Evolutionary conservation across 2,329 filamentous ascomycete species (phyloP), one percentile per base, ranked within the genome.

Genomic region (Kalmusia sp.): DNA sequence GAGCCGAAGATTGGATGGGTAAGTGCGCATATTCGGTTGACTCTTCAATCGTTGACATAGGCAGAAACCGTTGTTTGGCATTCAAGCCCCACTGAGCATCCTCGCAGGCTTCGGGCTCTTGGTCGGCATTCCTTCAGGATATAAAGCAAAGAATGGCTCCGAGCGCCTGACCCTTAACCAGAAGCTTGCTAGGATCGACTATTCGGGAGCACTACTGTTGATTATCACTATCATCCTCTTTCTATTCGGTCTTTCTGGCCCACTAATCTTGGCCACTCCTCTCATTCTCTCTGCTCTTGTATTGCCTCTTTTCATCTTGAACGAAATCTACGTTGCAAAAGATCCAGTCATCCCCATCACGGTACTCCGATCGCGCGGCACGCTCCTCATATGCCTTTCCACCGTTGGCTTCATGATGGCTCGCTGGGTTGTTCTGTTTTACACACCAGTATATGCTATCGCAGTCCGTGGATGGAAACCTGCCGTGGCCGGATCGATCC

Each of bases 361-460:
- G 1, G 81, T 95, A 1, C 82, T 96, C 24, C 83, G 80, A 46
- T 91, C 87, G 9, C 84, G 88, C 24, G 88, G 87, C 25, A 85
- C 90, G 1, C 77, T 93, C 3, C 75, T 93, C 19, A 89, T 89
- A 1, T 93, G 91, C 67, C 66, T 93, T 19, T 83, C 87, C 1
- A 90, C 92, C 44, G 81, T 93, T 0, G 87, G 88, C 17, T 83
- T 92, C 70, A 93, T 96, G 90, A 87, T 90, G 68, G 83, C 89
- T 2, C 87, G 92, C 52, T 96, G 91, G 91, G 82, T 82, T 6
- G 82, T 96, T 2, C 79, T 96, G 6, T 95, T 92, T 77, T 96
- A 92, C 74, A 84, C 88, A 0, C 91, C 92, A 0, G 85, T 92
- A 37, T 93, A 91, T 64, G 88, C 90, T 28, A 85, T 95, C 52